These are phyloP conservation scores for Ogataea glucozyma DNA, from an alignment of 805 yeast species.

Conservation along the genomic window DNA sequence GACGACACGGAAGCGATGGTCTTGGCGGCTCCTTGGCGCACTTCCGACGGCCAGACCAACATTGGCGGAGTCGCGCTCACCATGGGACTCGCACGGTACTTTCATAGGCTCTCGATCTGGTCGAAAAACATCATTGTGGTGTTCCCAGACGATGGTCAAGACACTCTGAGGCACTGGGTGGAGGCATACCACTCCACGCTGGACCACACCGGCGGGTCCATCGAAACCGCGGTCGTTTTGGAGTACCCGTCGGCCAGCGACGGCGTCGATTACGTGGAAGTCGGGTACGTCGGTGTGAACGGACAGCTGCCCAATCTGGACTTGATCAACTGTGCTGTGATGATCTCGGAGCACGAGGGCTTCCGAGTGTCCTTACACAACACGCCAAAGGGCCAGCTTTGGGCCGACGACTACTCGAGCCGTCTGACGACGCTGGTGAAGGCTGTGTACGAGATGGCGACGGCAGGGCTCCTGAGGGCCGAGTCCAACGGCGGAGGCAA, in stretches of 20 bases:
- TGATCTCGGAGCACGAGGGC: constrained; percentile 73
- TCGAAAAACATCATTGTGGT: constrained; percentile 90
- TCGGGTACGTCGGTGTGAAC: constrained; percentile 83
- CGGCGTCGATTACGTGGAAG: constrained; percentile 69
- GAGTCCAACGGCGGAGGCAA: constrained; percentile 35
- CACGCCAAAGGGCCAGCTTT: constrained; percentile 46
- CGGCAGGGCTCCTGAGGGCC: constrained; percentile 57
- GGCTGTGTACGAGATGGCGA: constrained; percentile 69
- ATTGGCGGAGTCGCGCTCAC: constrained; percentile 79
- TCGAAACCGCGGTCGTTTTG: constrained; percentile 84
- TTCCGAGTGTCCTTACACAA: constrained; percentile 68
- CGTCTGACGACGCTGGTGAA: constrained; percentile 59
- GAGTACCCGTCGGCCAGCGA: constrained; percentile 71
- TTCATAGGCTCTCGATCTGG: constrained; percentile 89
- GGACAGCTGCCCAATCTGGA: constrained; percentile 97
- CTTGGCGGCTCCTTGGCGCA: constrained; percentile 83
- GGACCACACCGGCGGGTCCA: constrained; percentile 88
- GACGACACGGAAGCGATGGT: constrained; percentile 97
- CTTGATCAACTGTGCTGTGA: constrained; percentile 77
- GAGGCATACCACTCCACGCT: constrained; percentile 86
- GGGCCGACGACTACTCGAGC: constrained; percentile 48
- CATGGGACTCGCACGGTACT: constrained; percentile 74
- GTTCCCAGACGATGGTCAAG: constrained; percentile 69
- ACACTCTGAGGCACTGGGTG: constrained; percentile 83
- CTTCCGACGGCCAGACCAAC: constrained; percentile 63